Evolutionary conservation across 2,329 filamentous ascomycete genomes (phyloP), one percentile per base, ranked within the genome.

Genomic region (Colletotrichum truncatum): DNA sequence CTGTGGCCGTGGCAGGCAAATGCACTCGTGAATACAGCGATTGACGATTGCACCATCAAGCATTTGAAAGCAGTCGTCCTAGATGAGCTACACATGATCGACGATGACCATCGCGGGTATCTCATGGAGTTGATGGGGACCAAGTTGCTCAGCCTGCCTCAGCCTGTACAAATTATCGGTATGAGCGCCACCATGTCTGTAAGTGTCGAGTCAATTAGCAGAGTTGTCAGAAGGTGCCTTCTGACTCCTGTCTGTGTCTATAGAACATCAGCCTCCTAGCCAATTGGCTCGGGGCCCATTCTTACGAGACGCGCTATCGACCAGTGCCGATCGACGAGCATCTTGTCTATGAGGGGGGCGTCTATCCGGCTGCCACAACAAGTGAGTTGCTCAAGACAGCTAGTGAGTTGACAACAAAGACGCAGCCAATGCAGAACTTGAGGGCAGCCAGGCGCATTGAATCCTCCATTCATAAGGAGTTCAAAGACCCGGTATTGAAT

Each of bases 11-110:
- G 14, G 45, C 56, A 93, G 90, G 91, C 91, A 57, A 94, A 94
- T 71, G 85, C 89, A 10, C 82, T 94, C 38, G 84, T 93, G 26
- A 94, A 94, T 70, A 81, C 85, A 21, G 89, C 91, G 12, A 92
- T 94, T 68, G 89, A 92, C 67, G 90, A 94, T 67, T 88, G 86
- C 72, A 87, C 83, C 4, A 85, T 93, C 64, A 80, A 83, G n/a
- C 83, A 88, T 18, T 78, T 94, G 43, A 87, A 85, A 48, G 81
- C 89, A 10, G 86, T 93, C 16, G 90, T 94, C 12, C 80, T 94
- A 32, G 92, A 94, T 71, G 92, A 94, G 73, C 79, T 94, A n/a
- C 92, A 94, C 73, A 93, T 94, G 91, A 83, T 94, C 45, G 89
- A 93, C 70, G 92, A 94, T 73, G 89, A 91, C 67, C 86, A 90